Percentiles rank a stretch among this genome's conserved stretches.
phyloP scores from a whole-genome alignment of 2,329 filamentous ascomycete species.

The Lachnellula cervina region DNA sequence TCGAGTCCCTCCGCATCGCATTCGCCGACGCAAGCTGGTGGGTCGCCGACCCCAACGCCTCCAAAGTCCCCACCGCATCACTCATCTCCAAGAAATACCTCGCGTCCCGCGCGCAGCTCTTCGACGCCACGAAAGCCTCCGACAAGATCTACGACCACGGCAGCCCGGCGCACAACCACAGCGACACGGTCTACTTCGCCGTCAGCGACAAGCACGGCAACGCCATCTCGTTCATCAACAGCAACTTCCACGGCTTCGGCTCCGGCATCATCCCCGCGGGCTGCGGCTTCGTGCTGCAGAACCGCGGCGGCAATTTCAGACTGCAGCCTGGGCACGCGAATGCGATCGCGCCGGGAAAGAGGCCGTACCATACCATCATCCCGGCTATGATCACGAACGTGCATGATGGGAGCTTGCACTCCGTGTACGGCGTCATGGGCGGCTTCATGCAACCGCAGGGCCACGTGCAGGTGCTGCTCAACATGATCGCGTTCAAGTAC shows the following conservation, averaged over 20 bases:
- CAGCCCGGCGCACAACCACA: constrained; percentile 77
- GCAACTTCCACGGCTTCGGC: constrained; percentile 86
- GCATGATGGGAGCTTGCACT: constrained; percentile 69
- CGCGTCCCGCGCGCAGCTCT: constrained; percentile 58
- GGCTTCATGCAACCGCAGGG: constrained; percentile 98
- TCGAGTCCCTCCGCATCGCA: constrained; percentile 82
- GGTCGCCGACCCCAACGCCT: constrained; percentile 74
- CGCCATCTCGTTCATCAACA: constrained; percentile 94
- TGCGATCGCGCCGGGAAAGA: constrained; percentile 70
- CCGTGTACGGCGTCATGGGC: constrained; percentile 93
- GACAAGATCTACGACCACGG: constrained; percentile 59
- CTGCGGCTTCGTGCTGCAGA: constrained; percentile 91
- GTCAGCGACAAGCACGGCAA: constrained; percentile 79
- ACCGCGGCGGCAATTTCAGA: constrained; percentile 83
- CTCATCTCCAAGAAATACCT: constrained; percentile 73
- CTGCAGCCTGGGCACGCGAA: constrained; percentile 73
- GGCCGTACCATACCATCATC: constrained; percentile 98
- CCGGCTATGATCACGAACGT: constrained; percentile 82
- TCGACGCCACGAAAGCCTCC: constrained; percentile 56
- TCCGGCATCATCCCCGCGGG: constrained; percentile 78
- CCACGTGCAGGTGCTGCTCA: constrained; percentile 87
- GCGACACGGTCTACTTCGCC: constrained; percentile 93
- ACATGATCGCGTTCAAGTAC: constrained; percentile 76
- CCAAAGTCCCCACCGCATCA: constrained; percentile 62
- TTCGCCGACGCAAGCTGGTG: constrained; percentile 91